Evolutionary conservation across 768 basidiomycete species (phyloP), one percentile per base, ranked within the genome.

Genomic region (Tylopilus plumbeoviolaceoides): DNA sequence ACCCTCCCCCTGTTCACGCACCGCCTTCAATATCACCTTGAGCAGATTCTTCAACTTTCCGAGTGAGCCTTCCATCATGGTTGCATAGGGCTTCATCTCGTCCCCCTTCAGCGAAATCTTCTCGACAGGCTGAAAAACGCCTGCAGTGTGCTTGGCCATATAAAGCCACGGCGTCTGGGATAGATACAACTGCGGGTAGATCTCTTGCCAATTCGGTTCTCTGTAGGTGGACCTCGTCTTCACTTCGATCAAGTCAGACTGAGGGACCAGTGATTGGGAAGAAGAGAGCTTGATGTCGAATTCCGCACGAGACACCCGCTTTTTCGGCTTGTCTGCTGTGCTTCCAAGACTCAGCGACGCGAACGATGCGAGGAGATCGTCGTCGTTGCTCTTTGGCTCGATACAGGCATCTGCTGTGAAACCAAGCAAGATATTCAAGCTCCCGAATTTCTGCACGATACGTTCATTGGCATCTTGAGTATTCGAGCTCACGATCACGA

Each of bases 91-190:
- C 36, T 39, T 54, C 69, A 70, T 66, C 41, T 55, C 47, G 4
- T 55, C 31, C 7, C 61, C 46, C 5, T 77, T 69, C 41, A 76
- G 74, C 39, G 72, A 66, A 17, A 69, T 51, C 64, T 84, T 84
- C 47, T 75, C 69, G 7, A 85, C 69, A 10, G 69, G 64, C 4
- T 63, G 59, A 65, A 89, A 89, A 1, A 38, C 67, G 1, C 87
- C 87, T 4, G 72, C 65, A 14, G 71, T 61, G 63, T 89, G 87
- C 39, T 78, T 68, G 0, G 78, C 87, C 48, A 87, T 69, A 62
- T 79, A 83, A 53, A 83, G 75, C 58, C 81, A 76, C 2, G 76
- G 69, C 0, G 84, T 89, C 62, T 84, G 83, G 7, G 88, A 87
- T 50, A 90, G 76, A 63, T 78, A 84, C 12, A 89, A 68, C 62